A percentile compares a stretch with the other conserved stretches of the same genome.
Evolutionary conservation across 768 basidiomycete species (phyloP).

Genomic region (Mycena capillaripes): DNA sequence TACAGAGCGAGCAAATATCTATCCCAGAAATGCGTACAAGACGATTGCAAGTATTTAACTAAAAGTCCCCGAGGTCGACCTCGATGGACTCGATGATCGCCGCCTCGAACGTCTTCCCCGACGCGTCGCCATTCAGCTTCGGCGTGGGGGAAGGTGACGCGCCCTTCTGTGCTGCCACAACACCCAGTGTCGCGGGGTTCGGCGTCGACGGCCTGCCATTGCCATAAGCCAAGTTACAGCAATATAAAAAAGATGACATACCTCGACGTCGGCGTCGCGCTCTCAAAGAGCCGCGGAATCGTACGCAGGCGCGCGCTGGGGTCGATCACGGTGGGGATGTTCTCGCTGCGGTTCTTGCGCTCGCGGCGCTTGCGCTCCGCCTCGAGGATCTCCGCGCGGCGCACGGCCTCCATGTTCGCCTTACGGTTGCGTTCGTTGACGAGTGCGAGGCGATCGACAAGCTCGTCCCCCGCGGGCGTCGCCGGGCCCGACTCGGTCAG

Average conservation of each 20-base stretch:
- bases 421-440: conserved; percentile 94
- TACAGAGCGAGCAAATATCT: not conserved
- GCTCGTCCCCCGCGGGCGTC: conserved; percentile 41
- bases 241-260: conserved; percentile 50
- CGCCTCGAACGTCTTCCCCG: conserved; percentile 31
- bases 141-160: conserved; percentile 9
- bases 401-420: conserved; percentile 84
- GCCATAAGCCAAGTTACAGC: not conserved
- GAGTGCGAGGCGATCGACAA: conserved; percentile 72
- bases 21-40: not conserved
- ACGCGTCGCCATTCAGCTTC: not conserved
- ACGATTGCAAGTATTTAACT: not conserved
- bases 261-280: conserved; percentile 71
- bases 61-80: conserved; percentile 40
- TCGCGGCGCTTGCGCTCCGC: conserved; percentile 80
- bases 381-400: conserved; percentile 80
- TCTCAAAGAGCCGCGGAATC: conserved; percentile 68
- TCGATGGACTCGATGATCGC: conserved; percentile 43
- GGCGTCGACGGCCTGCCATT: conserved; percentile 63
- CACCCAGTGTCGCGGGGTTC: conserved; percentile 55
- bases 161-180: not conserved
- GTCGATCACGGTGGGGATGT: conserved; percentile 58
- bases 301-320: conserved; percentile 80
- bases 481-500: conserved; percentile 46
- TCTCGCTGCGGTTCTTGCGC: conserved; percentile 60